phyloP scores from a whole-genome alignment of 345 rosid species.

The Brassica cretica region DNA sequence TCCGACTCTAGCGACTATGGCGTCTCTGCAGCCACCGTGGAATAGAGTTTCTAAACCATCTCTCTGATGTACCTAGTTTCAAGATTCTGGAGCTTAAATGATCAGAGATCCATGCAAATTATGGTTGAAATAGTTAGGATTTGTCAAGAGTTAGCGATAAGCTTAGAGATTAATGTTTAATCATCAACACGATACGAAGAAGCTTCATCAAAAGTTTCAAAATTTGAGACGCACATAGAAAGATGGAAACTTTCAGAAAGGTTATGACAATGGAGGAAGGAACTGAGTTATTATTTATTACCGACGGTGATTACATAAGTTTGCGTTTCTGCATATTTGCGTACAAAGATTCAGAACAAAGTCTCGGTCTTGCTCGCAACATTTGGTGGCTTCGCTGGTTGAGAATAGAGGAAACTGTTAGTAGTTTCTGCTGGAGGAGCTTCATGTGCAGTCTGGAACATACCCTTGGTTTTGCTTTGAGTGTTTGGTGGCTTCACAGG shows the following conservation, averaged over 20 bases:
- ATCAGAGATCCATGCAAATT: not conserved
- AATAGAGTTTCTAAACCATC: too few relatives aligned
- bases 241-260: not conserved
- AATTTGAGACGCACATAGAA: not conserved
- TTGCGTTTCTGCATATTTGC: not conserved
- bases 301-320: not conserved
- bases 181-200: not conserved
- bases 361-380: constrained; percentile 7
- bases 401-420: not conserved
- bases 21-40: too few relatives aligned
- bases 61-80: too few relatives aligned
- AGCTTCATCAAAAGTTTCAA: not conserved
- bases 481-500: not conserved
- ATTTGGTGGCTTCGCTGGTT: constrained; percentile 10
- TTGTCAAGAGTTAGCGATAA: not conserved
- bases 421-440: not conserved
- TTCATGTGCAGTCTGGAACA: not conserved
- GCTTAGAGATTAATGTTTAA: not conserved
- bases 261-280: not conserved
- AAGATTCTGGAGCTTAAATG: not conserved
- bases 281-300: not conserved
- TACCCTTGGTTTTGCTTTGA: not conserved
- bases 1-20: too few relatives aligned
- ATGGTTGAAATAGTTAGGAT: not conserved
- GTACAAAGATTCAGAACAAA: constrained; percentile 3